Conservation (phyloP, 305 asterid species). For the Solanum hybrid region DNA sequence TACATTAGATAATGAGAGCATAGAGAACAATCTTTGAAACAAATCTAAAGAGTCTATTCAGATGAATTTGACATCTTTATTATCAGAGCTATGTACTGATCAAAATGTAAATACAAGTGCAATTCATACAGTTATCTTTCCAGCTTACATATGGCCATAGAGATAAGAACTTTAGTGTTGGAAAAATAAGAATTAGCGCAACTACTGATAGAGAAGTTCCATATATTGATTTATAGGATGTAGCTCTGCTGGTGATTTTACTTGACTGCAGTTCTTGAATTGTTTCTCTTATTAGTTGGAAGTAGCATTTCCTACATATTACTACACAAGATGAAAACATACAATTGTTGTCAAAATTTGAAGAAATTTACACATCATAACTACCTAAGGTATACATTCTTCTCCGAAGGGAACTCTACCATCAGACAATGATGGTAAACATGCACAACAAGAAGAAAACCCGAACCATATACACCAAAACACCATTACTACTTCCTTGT, state of each 20-base stretch:
- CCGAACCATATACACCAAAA: background rate
- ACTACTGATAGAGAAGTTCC: background rate
- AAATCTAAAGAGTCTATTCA: background rate
- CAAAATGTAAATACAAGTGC: background rate
- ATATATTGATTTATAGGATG: background rate
- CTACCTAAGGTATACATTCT: background rate
- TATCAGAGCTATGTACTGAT: background rate
- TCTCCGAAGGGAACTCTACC: background rate
- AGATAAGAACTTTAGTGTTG: background rate
- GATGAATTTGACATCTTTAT: background rate
- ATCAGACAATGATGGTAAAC: background rate
- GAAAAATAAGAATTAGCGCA: background rate
- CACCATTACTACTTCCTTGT: background rate
- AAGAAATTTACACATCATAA: background rate
- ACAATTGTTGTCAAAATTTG: background rate
- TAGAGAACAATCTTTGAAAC: background rate
- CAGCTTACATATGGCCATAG: background rate
- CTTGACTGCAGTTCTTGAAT: background rate
- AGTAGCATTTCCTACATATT: background rate
- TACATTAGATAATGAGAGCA: background rate
- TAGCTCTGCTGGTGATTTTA: background rate
- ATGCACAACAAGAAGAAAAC: background rate
- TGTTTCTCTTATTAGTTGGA: background rate
- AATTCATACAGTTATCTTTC: background rate
- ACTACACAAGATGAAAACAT: background rate